Percentiles rank a stretch among this genome's conserved stretches.
phyloP scores from a whole-genome alignment of 106 monocot species.

The Allium fistulosum region DNA sequence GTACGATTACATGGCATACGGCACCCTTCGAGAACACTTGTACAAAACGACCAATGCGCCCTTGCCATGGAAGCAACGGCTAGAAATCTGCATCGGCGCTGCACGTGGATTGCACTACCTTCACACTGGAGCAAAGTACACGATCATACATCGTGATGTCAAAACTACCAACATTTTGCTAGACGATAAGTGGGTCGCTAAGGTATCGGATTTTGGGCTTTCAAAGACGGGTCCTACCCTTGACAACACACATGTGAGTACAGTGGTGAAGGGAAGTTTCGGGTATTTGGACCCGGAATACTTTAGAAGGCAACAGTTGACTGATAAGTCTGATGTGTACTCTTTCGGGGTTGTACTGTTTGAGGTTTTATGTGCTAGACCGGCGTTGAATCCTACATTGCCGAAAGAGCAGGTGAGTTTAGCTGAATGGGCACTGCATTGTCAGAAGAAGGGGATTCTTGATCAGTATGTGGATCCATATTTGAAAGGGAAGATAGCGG shows the following conservation, averaged over 20 bases:
- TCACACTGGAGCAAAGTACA: slow-evolving; percentile 76
- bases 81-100: slow-evolving; percentile 90
- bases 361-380: slow-evolving; percentile 68
- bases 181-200: slow-evolving; percentile 67
- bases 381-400: slow-evolving; percentile 38
- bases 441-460: slow-evolving; percentile 61
- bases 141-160: slow-evolving; percentile 82
- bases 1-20: slow-evolving; percentile 73
- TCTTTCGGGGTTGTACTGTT: slow-evolving; percentile 78
- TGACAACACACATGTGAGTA: slow-evolving; percentile 71
- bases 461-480: slow-evolving; percentile 61
- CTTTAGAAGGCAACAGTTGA: slow-evolving; percentile 71
- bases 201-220: slow-evolving; percentile 78
- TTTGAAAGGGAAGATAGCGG: slow-evolving; percentile 48
- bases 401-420: slow-evolving; percentile 68
- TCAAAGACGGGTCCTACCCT: slow-evolving; percentile 55
- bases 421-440: slow-evolving; percentile 68
- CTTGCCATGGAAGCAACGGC: slow-evolving; percentile 68
- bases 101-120: slow-evolving; percentile 83
- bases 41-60: slow-evolving; percentile 67
- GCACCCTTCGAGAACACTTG: slow-evolving; percentile 67
- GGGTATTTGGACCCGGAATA: slow-evolving; percentile 86
- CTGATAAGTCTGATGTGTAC: slow-evolving; percentile 84
- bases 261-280: slow-evolving; percentile 79
- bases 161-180: slow-evolving; percentile 87